phyloP scores from a whole-genome alignment of 331 rosid species.

The Arachis monticola region DNA sequence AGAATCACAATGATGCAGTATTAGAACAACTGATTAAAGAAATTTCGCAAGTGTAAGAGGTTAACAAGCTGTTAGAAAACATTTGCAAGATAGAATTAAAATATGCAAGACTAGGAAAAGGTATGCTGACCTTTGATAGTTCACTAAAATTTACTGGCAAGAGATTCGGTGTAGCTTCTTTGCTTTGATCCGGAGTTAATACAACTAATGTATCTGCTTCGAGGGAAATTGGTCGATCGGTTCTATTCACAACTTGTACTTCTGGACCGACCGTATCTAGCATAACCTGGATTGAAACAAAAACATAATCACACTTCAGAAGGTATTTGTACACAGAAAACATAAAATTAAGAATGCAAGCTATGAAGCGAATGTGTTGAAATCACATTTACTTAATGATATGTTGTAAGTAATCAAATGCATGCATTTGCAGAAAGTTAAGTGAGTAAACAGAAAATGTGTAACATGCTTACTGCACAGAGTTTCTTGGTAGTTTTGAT shows the following conservation, averaged over 20 bases:
- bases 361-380: constrained; percentile 9
- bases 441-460: constrained; percentile 21
- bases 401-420: constrained; percentile 1
- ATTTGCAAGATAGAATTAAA: constrained; percentile 1
- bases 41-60: not conserved
- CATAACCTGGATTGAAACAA: constrained; percentile 52
- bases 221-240: constrained; percentile 54
- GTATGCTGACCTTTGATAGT: constrained; percentile 50
- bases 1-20: constrained; percentile 1
- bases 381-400: not conserved
- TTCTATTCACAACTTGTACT: constrained; percentile 51
- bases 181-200: constrained; percentile 57
- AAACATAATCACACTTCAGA: constrained; percentile 32
- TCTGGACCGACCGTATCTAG: constrained; percentile 62
- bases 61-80: not conserved
- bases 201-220: constrained; percentile 53
- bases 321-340: constrained; percentile 8
- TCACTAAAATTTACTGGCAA: constrained; percentile 58
- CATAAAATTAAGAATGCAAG: not conserved
- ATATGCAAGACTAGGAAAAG: not conserved
- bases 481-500: constrained; percentile 67
- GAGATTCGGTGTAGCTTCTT: constrained; percentile 58
- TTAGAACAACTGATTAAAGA: not conserved
- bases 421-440: not conserved
- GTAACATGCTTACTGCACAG: constrained; percentile 64